phyloP scores from a whole-genome alignment of 2,329 filamentous ascomycete genomes.

The Diaporthe helianthi region DNA sequence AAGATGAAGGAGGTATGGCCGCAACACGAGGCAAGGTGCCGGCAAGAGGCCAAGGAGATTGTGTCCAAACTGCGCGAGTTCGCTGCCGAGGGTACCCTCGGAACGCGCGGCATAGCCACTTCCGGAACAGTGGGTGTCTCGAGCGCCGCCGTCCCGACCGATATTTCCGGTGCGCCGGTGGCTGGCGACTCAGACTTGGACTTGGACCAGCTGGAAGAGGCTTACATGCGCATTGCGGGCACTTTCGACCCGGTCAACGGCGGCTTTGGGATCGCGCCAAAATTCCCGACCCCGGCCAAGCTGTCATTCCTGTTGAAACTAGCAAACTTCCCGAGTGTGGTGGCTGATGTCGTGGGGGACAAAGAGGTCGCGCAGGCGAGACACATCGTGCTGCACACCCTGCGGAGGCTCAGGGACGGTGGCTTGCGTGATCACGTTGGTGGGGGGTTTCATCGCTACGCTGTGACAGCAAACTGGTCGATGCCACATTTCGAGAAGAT shows the following conservation, averaged over 20 bases:
- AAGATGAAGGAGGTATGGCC: slow-evolving; percentile 81
- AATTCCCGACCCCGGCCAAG: slow-evolving; percentile 89
- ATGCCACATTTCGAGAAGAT: slow-evolving; percentile 98
- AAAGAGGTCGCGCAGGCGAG: slow-evolving; percentile 76
- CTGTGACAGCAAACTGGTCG: slow-evolving; percentile 90
- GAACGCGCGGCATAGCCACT: slow-evolving; percentile 47
- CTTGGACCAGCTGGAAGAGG: slow-evolving; percentile 89
- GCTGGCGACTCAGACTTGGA: slow-evolving; percentile 72
- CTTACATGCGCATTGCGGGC: slow-evolving; percentile 78
- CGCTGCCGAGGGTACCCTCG: slow-evolving; percentile 82
- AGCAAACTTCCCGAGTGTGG: slow-evolving; percentile 71
- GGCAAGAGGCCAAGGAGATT: slow-evolving; percentile 84
- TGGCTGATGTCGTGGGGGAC: slow-evolving; percentile 86
- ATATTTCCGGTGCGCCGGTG: slow-evolving; percentile 26
- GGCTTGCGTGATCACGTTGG: slow-evolving; percentile 64
- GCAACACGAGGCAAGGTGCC: slow-evolving; percentile 82
- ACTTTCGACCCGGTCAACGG: slow-evolving; percentile 82
- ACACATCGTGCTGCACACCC: slow-evolving; percentile 80
- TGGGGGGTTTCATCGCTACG: slow-evolving; percentile 74
- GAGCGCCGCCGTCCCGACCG: slow-evolving; percentile 37
- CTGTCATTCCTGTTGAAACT: slow-evolving; percentile 82
- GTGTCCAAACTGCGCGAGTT: slow-evolving; percentile 83
- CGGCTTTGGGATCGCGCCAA: slow-evolving; percentile 83
- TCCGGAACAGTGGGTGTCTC: slow-evolving; percentile 41
- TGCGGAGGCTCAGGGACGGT: slow-evolving; percentile 73